phyloP scores from a whole-genome alignment of 2,329 filamentous ascomycete genomes.

The Sclerotiophoma versabilis region DNA sequence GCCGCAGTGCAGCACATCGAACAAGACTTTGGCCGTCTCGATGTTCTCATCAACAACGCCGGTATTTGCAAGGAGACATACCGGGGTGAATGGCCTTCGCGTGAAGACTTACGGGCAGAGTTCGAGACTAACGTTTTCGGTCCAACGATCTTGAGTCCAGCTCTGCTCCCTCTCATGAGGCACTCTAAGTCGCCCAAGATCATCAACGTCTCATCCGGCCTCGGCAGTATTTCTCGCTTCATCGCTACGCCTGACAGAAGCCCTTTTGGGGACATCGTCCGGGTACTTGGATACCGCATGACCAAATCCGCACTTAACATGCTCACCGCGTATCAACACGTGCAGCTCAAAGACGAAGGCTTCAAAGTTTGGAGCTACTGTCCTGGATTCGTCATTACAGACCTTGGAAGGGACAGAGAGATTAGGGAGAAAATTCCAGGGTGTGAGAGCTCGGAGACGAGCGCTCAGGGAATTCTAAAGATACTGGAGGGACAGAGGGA shows the following conservation, averaged over 20 bases:
- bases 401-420: constrained; percentile 33
- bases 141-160: constrained; percentile 41
- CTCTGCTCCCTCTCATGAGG: constrained; percentile 45
- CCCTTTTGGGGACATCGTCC: neutral
- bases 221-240: constrained; percentile 42
- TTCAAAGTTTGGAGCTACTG: constrained; percentile 42
- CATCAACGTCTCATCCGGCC: constrained; percentile 47
- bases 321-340: constrained; percentile 49
- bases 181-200: constrained; percentile 38
- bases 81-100: constrained; percentile 18
- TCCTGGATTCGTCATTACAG: constrained; percentile 42
- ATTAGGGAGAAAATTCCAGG: constrained; percentile 17
- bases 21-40: constrained; percentile 58
- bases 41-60: constrained; percentile 88
- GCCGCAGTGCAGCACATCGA: constrained; percentile 43
- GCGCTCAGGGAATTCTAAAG: constrained; percentile 40
- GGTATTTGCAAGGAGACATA: constrained; percentile 56
- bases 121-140: constrained; percentile 51
- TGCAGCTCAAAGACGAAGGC: constrained; percentile 40
- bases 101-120: constrained; percentile 26
- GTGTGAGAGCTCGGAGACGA: constrained; percentile 42
- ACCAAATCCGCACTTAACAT: constrained; percentile 49
- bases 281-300: constrained; percentile 38
- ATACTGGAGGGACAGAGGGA: constrained; percentile 43
- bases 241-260: constrained; percentile 19